Conservation (phyloP, 257 asterid species). For the Rauvolfia tetraphylla region DNA sequence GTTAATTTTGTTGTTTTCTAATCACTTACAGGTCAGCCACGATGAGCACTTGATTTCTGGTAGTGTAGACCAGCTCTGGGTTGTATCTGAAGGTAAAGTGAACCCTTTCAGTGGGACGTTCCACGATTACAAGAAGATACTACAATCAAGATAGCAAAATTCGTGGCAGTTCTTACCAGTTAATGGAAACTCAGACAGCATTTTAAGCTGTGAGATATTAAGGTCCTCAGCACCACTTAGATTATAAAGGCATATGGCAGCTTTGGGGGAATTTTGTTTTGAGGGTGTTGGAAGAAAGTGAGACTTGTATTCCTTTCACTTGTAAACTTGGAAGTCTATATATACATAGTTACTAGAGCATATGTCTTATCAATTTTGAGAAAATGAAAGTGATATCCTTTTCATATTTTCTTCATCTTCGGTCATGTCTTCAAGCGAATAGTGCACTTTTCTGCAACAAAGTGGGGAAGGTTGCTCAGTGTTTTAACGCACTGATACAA, state of each 20-base stretch:
- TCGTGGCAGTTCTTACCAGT: background rate
- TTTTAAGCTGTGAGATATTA: too few species aligned
- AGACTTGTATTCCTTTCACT: background rate
- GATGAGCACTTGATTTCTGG: constrained; percentile 96
- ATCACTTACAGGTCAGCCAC: constrained; percentile 75
- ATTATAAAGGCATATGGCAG: background rate
- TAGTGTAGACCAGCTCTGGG: constrained; percentile 94
- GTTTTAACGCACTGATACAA: too few species aligned
- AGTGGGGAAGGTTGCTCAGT: background rate
- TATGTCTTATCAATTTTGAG: background rate
- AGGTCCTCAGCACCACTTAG: too few species aligned
- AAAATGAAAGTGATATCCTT: background rate
- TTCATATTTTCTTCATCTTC: background rate
- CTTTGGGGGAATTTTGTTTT: background rate
- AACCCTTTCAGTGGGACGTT: constrained; percentile 72
- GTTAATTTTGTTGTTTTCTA: constrained; percentile 13
- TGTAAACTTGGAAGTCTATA: background rate
- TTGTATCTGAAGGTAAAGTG: constrained; percentile 67
- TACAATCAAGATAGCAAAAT: constrained; percentile 50
- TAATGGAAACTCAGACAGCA: background rate
- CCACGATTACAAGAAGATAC: constrained; percentile 80
- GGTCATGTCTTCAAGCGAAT: too few species aligned
- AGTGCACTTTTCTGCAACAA: too few species aligned
- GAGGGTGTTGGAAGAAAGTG: background rate
- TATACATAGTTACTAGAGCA: background rate